Evolutionary conservation across 768 basidiomycete genomes (phyloP).

Genomic region (Coprinopsis strossmayeri): DNA sequence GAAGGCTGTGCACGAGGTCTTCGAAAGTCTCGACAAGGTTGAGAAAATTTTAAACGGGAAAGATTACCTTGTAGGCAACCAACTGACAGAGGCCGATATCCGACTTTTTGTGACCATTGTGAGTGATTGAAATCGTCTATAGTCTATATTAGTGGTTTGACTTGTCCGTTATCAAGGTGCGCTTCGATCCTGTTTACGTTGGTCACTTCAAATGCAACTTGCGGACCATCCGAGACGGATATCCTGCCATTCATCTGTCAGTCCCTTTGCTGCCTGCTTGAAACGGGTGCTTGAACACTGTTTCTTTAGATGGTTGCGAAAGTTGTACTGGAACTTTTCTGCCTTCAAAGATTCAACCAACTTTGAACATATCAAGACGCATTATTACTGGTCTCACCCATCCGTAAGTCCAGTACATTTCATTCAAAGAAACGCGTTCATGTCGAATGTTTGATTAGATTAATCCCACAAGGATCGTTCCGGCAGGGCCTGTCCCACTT

Average conservation of each 20-base stretch:
- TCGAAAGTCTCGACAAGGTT: slow-evolving; percentile 71
- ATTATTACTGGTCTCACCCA: slow-evolving; percentile 59
- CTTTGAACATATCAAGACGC: slow-evolving; percentile 83
- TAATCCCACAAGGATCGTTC: slow-evolving; percentile 74
- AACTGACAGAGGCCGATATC: slow-evolving; percentile 78
- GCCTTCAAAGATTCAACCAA: slow-evolving; percentile 86
- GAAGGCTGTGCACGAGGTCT: slow-evolving; percentile 64
- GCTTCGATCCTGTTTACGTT: slow-evolving; percentile 87
- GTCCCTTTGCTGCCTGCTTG: slow-evolving; percentile 10
- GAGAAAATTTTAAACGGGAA: slow-evolving; percentile 74
- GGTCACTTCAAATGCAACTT: slow-evolving; percentile 95
- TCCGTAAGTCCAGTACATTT: neutral
- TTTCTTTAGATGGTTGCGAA: slow-evolving; percentile 62
- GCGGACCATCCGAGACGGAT: slow-evolving; percentile 77
- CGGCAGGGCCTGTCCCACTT: slow-evolving; percentile 64
- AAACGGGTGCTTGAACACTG: neutral
- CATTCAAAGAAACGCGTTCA: neutral
- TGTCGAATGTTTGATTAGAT: slow-evolving; percentile 36
- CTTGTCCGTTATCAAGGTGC: slow-evolving; percentile 40
- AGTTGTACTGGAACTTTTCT: slow-evolving; percentile 85
- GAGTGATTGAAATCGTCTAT: slow-evolving; percentile 21
- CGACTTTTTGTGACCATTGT: slow-evolving; percentile 94
- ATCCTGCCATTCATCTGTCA: slow-evolving; percentile 71
- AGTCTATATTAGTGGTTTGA: neutral
- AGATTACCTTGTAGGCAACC: slow-evolving; percentile 78